Conservation (phyloP, 192 early-diverging fungal species). For the Backusella morwellensis region DNA sequence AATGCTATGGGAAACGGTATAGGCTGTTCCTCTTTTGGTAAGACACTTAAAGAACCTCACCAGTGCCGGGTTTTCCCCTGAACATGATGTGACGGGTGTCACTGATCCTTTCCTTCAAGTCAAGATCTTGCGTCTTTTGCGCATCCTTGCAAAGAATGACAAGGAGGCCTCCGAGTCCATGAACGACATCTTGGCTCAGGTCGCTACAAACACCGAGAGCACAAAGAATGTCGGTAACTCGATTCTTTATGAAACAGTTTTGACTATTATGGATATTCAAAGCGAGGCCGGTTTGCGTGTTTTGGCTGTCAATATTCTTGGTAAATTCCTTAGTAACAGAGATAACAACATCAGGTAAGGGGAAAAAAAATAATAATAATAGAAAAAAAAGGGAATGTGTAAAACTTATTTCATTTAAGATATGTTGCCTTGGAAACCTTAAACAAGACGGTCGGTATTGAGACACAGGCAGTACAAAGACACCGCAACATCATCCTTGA, state of each 20-base stretch:
- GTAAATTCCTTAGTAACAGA: slow-evolving; percentile 89
- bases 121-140: slow-evolving; percentile 85
- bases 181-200: slow-evolving; percentile 97
- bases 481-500: slow-evolving; percentile 96
- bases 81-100: slow-evolving; percentile 95
- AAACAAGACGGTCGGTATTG: slow-evolving; percentile 84
- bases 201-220: slow-evolving; percentile 93
- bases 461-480: slow-evolving; percentile 93
- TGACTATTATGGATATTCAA: slow-evolving; percentile 95
- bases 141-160: slow-evolving; percentile 83
- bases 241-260: slow-evolving; percentile 95
- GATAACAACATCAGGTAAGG: slow-evolving; percentile 95
- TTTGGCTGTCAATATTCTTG: slow-evolving; percentile 96
- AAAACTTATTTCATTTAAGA: slow-evolving; percentile 35
- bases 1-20: no score
- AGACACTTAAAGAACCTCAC: slow-evolving; percentile 88
- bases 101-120: slow-evolving; percentile 99
- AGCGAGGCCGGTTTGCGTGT: slow-evolving; percentile 89
- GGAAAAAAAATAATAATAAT: background rate
- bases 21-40: slow-evolving; percentile 77
- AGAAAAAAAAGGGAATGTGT: no score
- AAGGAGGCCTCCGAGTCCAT: slow-evolving; percentile 82
- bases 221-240: slow-evolving; percentile 97
- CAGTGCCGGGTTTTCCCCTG: slow-evolving; percentile 82
- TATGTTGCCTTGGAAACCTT: slow-evolving; percentile 98